phyloP scores from a whole-genome alignment of 768 basidiomycete species.

The Rhodotorula babjevae region DNA sequence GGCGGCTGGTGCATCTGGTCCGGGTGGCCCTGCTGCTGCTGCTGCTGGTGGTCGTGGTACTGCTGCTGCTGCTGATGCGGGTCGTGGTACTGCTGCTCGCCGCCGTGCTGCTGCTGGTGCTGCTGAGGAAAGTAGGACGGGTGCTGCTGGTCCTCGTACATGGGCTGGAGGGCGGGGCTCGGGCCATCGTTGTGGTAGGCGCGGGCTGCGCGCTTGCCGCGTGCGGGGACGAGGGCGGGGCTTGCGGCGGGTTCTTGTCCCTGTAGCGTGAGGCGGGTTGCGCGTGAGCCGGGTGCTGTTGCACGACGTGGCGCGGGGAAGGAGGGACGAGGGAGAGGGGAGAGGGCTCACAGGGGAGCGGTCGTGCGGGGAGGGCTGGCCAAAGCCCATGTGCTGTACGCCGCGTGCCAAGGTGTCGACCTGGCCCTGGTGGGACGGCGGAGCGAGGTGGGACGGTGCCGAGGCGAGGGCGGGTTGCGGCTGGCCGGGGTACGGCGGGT shows the following conservation, averaged over 20 bases:
- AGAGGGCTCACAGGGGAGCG: neutral
- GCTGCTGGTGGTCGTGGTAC: constrained; percentile 14
- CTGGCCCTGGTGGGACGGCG: neutral
- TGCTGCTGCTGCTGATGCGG: constrained; percentile 4
- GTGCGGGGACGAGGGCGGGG: constrained; percentile 15
- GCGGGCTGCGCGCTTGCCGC: constrained; percentile 38
- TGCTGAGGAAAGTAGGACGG: constrained; percentile 30
- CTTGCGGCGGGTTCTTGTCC: neutral
- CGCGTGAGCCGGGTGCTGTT: neutral
- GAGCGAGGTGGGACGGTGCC: neutral
- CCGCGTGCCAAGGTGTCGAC: constrained; percentile 17
- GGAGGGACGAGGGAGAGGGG: neutral
- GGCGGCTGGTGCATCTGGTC: constrained; percentile 30
- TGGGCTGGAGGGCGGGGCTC: constrained; percentile 14
- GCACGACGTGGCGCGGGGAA: no score
- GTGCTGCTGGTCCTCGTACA: constrained; percentile 10
- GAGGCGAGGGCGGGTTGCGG: neutral
- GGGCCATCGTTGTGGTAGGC: constrained; percentile 40
- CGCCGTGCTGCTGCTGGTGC: constrained; percentile 22
- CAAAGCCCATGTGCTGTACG: constrained; percentile 11
- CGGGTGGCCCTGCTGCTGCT: constrained; percentile 23
- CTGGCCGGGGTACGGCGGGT: neutral
- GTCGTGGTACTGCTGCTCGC: constrained; percentile 4
- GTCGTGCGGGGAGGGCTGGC: neutral
- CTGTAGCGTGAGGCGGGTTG: neutral